Evolutionary conservation across 495 filamentous ascomycete genomes (phyloP), one percentile per base, ranked within the genome.

Genomic region (Parachaetomium inaequale): DNA sequence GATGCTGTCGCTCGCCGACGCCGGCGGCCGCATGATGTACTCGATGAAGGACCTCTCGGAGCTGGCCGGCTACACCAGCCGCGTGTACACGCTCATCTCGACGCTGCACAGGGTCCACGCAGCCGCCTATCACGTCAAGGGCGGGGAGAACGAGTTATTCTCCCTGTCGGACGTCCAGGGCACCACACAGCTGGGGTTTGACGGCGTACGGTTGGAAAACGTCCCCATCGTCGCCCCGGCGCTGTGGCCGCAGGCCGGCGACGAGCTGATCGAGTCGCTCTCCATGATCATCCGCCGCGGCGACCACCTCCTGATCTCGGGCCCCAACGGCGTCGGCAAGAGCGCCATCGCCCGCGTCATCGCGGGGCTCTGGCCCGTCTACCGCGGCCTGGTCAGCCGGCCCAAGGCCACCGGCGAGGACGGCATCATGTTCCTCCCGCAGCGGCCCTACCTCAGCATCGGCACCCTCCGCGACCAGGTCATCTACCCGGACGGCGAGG

Each of bases 11-110:
- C 83, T 98, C 17, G 95, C 95, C 5, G 95, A 99, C 73, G 95
- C 95, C 10, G 95, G 95, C 57, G 92, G 93, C 23, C 83, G 95
- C 38, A 94, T 99, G 88, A 99, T 99, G 95, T 98, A 98, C 78
- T 91, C 88, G 64, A 93, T 99, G 77, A 99, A 99, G 77, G 95
- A 99, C 68, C 88, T 99, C 32, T 92, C 93, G 10, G 95, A 98
- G 74, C 78, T 99, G 17, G 95, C 95, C 2, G 95, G 95, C 34
- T 90, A 93, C 75, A 98, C 95, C 2, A 96, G 91, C 19, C 89
- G 94, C 17, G 92, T 99, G 14, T 99, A 96, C 78, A 92, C 89
- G 34, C 83, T 99, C 28, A 94, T 98, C 65, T 91, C 91, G 6
- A 94, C 93, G 0, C 85, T 99, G 29, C 95, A 99, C 70, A 85